These are phyloP conservation scores for Magnusiomyces suaveolens DNA, from an alignment of 1,139 yeast genomes.

Conservation along the genomic window DNA sequence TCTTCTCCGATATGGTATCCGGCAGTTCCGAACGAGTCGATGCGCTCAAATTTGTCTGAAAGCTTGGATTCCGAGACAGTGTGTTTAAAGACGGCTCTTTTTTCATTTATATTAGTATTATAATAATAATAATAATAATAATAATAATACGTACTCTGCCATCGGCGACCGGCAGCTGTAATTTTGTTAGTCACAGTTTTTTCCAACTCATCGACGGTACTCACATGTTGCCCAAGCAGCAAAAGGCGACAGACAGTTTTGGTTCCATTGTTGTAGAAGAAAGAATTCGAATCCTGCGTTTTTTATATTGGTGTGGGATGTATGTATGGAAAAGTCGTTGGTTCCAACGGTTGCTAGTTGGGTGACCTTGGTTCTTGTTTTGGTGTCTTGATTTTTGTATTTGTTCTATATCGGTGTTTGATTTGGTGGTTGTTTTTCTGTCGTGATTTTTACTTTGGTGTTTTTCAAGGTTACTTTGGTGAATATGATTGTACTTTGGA, in stretches of 20 bases:
- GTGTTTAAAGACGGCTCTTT: slow-evolving; percentile 61
- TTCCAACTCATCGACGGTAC: not conserved
- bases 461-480: too few relatives aligned
- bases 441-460: too few relatives aligned
- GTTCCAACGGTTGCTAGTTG: too few relatives aligned
- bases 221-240: slow-evolving; percentile 3
- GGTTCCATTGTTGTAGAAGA: not conserved
- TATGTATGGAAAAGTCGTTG: too few relatives aligned
- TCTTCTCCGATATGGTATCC: slow-evolving; percentile 74
- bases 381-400: too few relatives aligned
- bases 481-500: too few relatives aligned
- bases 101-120: not conserved
- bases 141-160: slow-evolving; percentile 53
- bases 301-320: too few relatives aligned
- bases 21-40: slow-evolving; percentile 86
- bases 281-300: too few relatives aligned
- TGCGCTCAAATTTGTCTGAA: slow-evolving; percentile 37
- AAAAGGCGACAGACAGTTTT: not conserved
- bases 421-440: too few relatives aligned
- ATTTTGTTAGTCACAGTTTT: not conserved
- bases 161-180: slow-evolving; percentile 85
- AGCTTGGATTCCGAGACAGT: slow-evolving; percentile 45
- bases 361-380: too few relatives aligned
- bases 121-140: not conserved
- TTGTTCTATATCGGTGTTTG: too few relatives aligned